Base-by-base conservation (phyloP, 768 basidiomycete species). In the Agrocybe praecox region DNA sequence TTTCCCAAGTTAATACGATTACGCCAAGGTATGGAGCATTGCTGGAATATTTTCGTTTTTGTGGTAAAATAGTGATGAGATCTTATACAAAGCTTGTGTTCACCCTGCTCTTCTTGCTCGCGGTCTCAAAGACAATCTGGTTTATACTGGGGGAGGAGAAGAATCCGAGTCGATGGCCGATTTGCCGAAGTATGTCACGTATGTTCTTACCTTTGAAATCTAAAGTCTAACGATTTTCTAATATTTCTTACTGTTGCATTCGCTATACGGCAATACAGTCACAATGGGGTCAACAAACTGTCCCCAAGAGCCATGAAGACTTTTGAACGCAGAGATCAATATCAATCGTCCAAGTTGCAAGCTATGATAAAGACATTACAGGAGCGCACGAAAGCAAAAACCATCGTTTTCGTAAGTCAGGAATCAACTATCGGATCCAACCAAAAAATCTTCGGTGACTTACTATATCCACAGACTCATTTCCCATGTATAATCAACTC, bases 351-450 rank as follows among this genome's bases (percentile, higher is more conserved):
- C 12, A 64, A 61, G 24, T 48, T 61, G 7, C 18, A 11, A 7
- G 55, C 34, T 12, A 50, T 61, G 60, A 9, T 53, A 42, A 23
- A 52, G 8, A 51, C 58, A n/a, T 42, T 61, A 19, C 5, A 33
- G 19, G 34, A 22, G 21, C 51, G 17, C 33, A n/a, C 17, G 7
- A 56, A 53, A 1, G 54, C 60, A 43, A 64, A 64, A 36, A 54
- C 63, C 10, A 59, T 62, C 15, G 58, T 64, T 42, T 64, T 64
- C 29, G 63, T 64, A 19, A 40, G 56, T 46, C 14, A 6, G 17
- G n/a, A n/a, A n/a, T n/a, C n/a, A n/a, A n/a, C n/a, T n/a, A n/a
- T n/a, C n/a, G n/a, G n/a, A n/a, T n/a, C n/a, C n/a, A n/a, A n/a
- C n/a, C n/a, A n/a, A n/a, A n/a, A n/a, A n/a, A n/a, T n/a, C n/a